Evolutionary conservation across 176 grass and related monocot species (phyloP), one percentile per base, ranked within the genome.

Genomic region (Zea luxurians): DNA sequence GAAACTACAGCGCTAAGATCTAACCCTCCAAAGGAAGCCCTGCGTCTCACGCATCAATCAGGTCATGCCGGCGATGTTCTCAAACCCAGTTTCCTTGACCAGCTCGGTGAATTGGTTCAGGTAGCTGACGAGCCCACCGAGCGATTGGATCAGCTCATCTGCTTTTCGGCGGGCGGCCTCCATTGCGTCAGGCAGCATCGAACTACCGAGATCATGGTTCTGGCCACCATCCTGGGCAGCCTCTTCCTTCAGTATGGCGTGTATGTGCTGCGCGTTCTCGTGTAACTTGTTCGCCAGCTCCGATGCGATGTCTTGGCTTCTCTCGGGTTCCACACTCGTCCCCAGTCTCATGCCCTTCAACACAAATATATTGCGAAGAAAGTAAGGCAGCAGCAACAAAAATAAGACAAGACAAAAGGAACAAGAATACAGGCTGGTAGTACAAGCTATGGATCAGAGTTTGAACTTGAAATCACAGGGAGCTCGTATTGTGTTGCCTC

Each of bases 31-130:
- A 10, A 55, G 15, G 11, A 11, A 75, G 70, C 13, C 64, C 9
- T 13, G 37, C 41, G 10, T 48, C 53, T 7, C 64, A 17, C 52
- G 35, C 16, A 75, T 85, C 79, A 89, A 75, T 85, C 79, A 89
- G 69, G 84, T 92, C 78, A 83, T 79, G 20, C 73, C 70, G 8
- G 77, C 34, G 4, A 95, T 78, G 18, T 84, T 89, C 61, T 91
- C 90, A 0, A 86, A 89, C n/a, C 90, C 86, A 2, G 71, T 85
- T 15, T 84, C 87, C 78, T 78, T 93, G 21, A 99, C 82, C 41
- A 95, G 80, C 65, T 99, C 92, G 0, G 82, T 76, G 66, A 99
- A 99, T 5, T 90, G 89, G 65, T 99, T 86, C 66, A 99, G 36
- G 68, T 72, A 86, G 57, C 77, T 86, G 47, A 89, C 92, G 60